Base-by-base conservation (phyloP, 805 yeast species). In the Clavispora carvajalis region DNA sequence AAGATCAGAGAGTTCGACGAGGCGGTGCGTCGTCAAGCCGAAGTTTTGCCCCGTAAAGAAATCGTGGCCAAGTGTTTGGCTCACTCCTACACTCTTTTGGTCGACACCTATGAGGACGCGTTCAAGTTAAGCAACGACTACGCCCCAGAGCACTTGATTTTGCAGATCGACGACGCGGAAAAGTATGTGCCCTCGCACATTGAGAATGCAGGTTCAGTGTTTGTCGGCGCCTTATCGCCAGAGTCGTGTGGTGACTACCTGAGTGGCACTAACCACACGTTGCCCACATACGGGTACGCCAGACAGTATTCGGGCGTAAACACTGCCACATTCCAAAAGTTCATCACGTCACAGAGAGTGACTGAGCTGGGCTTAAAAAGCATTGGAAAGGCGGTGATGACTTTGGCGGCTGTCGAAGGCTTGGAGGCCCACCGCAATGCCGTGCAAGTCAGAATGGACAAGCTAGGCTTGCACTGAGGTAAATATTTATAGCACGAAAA, bases 181-280 rank as follows among this genome's bases (percentile, higher is more conserved):
- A 62, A 67, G 30, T 85, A 75, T 57, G 91, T 93, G 31, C 74
- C 74, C 9, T 72, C 76, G 22, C 66, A 74, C 49, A 90, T 93
- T 25, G 83, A 85, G 48, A 82, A 93, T 60, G 99, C 99, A 5
- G 99, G 99, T 29, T 84, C 95, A 23, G 93, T 93, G 18, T 93
- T 93, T 57, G 97, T 93, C 41, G 99, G 99, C 34, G 84, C 91
- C 4, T 85, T 85, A 62, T 85, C 96, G 2, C 99, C 99, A 37
- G 99, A 93, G 63, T 85, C 95, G 3, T 90, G 97, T 63, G 99
- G 99, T 58, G 99, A 93, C 68, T 93, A 93, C 69, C 90, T 97
- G 0, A 79, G 90, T 45, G 99, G 99, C 61, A 93, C 99, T 5
- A 93, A 93, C 74, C 99, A 93, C 69, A 93, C 99, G 0, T 75